Conservation (phyloP, 2,329 filamentous ascomycete species). For the Orbilia oligospora region DNA sequence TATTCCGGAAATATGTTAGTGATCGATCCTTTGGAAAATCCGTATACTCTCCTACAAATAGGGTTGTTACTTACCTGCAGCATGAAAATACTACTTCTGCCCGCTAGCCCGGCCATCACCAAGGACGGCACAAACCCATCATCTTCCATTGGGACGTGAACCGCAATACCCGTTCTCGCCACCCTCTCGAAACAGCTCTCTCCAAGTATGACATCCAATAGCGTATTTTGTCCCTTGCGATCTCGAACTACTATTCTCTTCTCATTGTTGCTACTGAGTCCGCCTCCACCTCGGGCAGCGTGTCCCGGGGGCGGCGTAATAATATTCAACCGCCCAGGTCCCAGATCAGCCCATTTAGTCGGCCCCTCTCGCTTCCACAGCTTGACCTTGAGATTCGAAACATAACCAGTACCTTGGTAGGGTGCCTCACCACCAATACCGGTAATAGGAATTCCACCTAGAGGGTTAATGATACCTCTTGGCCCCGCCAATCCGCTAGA, state of each 20-base stretch:
- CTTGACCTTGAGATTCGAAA: conserved; percentile 86
- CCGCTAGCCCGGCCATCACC: conserved; percentile 72
- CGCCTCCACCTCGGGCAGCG: conserved; percentile 73
- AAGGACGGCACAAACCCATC: conserved; percentile 71
- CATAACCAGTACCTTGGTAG: conserved; percentile 65
- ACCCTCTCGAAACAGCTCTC: conserved; percentile 88
- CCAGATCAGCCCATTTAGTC: conserved; percentile 91
- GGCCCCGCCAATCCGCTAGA: conserved; percentile 52
- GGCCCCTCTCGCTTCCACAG: conserved; percentile 83
- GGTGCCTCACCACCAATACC: conserved; percentile 59
- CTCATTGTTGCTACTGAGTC: conserved; percentile 77
- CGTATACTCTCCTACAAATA: background rate
- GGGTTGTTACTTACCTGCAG: conserved; percentile 69
- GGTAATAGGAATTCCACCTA: conserved; percentile 59
- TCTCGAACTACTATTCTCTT: conserved; percentile 85
- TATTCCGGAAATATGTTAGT: conserved; percentile 38
- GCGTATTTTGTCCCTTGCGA: conserved; percentile 73
- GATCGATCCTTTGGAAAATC: background rate
- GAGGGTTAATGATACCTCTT: conserved; percentile 59
- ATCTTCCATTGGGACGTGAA: conserved; percentile 86
- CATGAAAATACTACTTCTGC: conserved; percentile 75
- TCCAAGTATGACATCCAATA: conserved; percentile 87
- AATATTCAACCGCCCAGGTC: conserved; percentile 85
- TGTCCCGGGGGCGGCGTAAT: conserved; percentile 78
- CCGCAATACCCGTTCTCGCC: conserved; percentile 86